Conservation (phyloP, 148 eudicot genomes). For the Selenicereus undatus region DNA sequence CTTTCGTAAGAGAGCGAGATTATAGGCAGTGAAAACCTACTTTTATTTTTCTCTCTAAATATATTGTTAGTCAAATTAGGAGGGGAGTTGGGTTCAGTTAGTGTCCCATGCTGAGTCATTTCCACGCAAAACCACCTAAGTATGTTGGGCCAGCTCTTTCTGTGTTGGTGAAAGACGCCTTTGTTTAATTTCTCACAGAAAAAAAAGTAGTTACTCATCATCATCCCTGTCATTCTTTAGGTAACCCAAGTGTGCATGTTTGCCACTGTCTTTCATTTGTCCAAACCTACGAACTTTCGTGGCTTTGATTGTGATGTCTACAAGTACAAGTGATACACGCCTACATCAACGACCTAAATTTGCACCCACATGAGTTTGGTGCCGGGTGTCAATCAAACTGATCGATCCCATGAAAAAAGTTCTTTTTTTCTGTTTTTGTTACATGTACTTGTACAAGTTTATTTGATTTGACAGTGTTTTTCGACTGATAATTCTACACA, state of each 20-base stretch:
- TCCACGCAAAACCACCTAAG: slow-evolving; percentile 32
- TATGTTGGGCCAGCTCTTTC: slow-evolving; percentile 26
- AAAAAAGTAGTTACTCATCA: background rate
- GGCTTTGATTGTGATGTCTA: slow-evolving; percentile 10
- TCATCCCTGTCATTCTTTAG: slow-evolving; percentile 5
- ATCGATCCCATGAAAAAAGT: background rate
- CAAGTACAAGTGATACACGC: background rate
- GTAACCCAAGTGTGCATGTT: background rate
- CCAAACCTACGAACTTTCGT: background rate
- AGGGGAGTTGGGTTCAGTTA: slow-evolving; percentile 21
- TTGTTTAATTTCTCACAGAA: slow-evolving; percentile 13
- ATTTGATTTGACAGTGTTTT: background rate
- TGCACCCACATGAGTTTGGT: slow-evolving; percentile 28
- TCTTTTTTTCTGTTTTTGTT: background rate
- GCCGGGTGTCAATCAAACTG: slow-evolving; percentile 12
- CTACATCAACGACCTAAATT: slow-evolving; percentile 20
- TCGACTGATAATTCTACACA: background rate
- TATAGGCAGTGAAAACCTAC: background rate
- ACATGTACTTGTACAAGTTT: background rate
- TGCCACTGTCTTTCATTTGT: slow-evolving; percentile 13
- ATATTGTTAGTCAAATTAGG: slow-evolving; percentile 16
- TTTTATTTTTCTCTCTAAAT: background rate
- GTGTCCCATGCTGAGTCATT: slow-evolving; percentile 45
- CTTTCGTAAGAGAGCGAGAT: background rate
- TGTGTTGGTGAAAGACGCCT: slow-evolving; percentile 20